Base-by-base conservation (phyloP, 2,329 filamentous ascomycete genomes). In the Furcasterigmium furcatum region DNA sequence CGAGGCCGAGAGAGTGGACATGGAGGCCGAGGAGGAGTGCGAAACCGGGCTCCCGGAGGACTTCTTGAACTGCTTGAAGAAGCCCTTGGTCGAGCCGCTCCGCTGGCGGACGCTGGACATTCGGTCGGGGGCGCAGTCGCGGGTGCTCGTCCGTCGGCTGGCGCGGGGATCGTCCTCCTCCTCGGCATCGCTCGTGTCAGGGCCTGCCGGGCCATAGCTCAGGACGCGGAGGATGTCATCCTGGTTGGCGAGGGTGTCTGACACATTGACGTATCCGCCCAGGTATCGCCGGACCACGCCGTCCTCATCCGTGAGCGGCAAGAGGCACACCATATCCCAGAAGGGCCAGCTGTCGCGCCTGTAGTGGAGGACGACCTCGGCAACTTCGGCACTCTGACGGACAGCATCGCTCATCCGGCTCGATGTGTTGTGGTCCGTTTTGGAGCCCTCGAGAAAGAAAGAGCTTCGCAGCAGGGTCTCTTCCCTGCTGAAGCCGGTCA, bases 211-310 rank as follows among this genome's bases (percentile, higher is more conserved):
- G 0, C 68, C 61, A n/a, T 62, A 65, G 25, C 63, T 72, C 13
- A 83, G 55, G 6, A 80, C 62, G 6, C 66, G 67, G 38, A 83
- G 49, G 7, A 82, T 66, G 47, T 82, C 79, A 5, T 70, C 67
- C 25, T 67, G 66, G 41, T 65, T 71, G 45, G 73, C 70, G 27
- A 82, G 67, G 0, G 71, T 73, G 3, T 76, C 75, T 1, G 77
- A 80, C 13, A 80, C 73, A 50, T 84, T 76, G 43, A 83, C 71
- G 49, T 83, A 76, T 0, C 72, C 78, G 1, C 76, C 78, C 14
- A 84, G 65, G 52, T 75, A 79, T 58, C 74, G 80, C 0, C 64
- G 66, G 2, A 76, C 58, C 8, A 69, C 70, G 4, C 78, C 78
- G 1, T 64, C 52, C 1, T 61, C 57, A 46, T 80, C 72, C 20